Evolutionary conservation across 257 asterid species (phyloP).

Genomic region (Anisodus acutangulus): DNA sequence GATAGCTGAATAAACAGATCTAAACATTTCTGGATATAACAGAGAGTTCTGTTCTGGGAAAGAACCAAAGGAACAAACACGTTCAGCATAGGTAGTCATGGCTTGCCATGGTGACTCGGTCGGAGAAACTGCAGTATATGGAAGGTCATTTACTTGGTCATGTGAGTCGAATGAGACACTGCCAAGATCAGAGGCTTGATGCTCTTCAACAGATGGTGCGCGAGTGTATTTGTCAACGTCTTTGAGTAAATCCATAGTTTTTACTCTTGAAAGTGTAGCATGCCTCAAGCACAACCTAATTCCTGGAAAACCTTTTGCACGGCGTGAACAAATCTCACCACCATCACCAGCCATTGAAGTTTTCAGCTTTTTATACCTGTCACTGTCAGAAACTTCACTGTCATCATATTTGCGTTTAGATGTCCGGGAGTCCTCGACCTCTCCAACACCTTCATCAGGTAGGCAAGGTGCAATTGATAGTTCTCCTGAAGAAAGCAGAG

Average conservation of each 20-base stretch:
- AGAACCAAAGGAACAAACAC: constrained; percentile 56
- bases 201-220: constrained; percentile 37
- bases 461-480: constrained; percentile 66
- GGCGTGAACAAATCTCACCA: constrained; percentile 75
- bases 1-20: constrained; percentile 71
- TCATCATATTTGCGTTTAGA: constrained; percentile 62
- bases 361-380: constrained; percentile 57
- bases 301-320: constrained; percentile 94
- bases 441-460: constrained; percentile 92
- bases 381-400: constrained; percentile 54
- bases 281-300: constrained; percentile 66
- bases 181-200: constrained; percentile 34
- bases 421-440: constrained; percentile 79
- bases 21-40: constrained; percentile 61
- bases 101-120: constrained; percentile 79
- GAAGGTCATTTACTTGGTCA: constrained; percentile 43
- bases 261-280: constrained; percentile 56
- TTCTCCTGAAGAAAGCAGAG: constrained; percentile 72
- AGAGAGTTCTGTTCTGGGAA: constrained; percentile 37
- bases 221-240: constrained; percentile 38
- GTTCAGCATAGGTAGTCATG: constrained; percentile 66
- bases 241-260: constrained; percentile 56
- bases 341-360: constrained; percentile 64
- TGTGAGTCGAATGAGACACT: constrained; percentile 38
- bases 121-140: constrained; percentile 38